Evolutionary conservation across 1,139 yeast genomes (phyloP), one percentile per base, ranked within the genome.

Genomic region (Yueomyces sp.): DNA sequence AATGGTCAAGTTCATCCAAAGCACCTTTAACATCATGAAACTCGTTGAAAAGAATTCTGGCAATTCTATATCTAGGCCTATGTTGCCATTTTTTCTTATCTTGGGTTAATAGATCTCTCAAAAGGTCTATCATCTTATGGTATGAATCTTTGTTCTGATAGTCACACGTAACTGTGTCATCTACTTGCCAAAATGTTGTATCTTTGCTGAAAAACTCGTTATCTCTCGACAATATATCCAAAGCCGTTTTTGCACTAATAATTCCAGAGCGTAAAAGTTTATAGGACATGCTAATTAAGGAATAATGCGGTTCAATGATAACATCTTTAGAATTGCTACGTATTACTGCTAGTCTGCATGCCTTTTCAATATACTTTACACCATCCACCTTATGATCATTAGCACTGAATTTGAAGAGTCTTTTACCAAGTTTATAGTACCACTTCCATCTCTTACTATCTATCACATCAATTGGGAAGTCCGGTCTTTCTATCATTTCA

Each of bases 61-160:
- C 85, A n/a, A 84, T 65, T 46, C 89, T 68, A 55, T 73, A 87
- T 3, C 76, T 70, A 1, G 96, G 94, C 43, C 83, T 75, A 55
- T 91, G 98, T 42, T 87, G 95, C 96, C 96, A 87, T 44, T 78
- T 85, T 57, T 79, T 83, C 60, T 82, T 87, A 57, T 91, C 97
- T 27, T 73, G 66, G 0, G 67, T 48, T 27, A 73, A 63, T 5
- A 87, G 57, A 46, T 54, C 63, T 39, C 58, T 63, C 45, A 70
- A 53, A 4, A 67, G 55, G 0, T 55, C 57, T 2, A 74, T 57
- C 27, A 72, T 53, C 37, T 60, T 50, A 2, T 48, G 48, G 41
- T 56, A 59, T 40, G 68, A 59, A 3, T 46, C 42, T 26, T 47
- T 43, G 11, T 40, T 39, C 26, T 43, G 40, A 30, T 50, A 41